Evolutionary conservation across 106 monocot species (phyloP).

Genomic region (Amphibolis antarctica): DNA sequence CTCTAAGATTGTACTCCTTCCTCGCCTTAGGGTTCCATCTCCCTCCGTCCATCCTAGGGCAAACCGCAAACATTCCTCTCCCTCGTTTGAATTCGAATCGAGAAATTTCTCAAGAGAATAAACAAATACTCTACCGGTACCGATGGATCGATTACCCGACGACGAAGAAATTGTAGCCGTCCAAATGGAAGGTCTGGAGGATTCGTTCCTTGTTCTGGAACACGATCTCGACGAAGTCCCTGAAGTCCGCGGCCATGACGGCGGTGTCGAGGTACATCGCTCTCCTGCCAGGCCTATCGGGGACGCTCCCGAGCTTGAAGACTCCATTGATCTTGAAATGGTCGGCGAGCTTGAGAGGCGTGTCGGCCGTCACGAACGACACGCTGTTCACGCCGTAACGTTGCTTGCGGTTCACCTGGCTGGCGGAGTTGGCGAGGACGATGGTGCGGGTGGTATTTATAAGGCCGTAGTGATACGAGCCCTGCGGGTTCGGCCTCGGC

Average conservation of each 20-base stretch:
- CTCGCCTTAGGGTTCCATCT: constrained; percentile 33
- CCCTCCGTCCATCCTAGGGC: constrained; percentile 60
- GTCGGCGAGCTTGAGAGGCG: constrained; percentile 11
- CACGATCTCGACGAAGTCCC: constrained; percentile 14
- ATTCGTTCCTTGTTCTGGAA: constrained; percentile 15
- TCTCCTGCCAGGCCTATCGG: constrained; percentile 1
- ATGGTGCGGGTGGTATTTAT: constrained; percentile 9
- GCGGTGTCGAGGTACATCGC: constrained; percentile 11
- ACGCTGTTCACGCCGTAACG: constrained; percentile 13
- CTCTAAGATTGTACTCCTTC: constrained; percentile 35
- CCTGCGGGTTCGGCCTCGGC: constrained; percentile 18
- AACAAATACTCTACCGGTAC: not conserved
- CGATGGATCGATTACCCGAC: constrained; percentile 10
- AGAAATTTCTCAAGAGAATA: not conserved
- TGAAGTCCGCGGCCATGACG: constrained; percentile 13
- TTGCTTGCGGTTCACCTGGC: constrained; percentile 12
- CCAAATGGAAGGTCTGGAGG: constrained; percentile 15
- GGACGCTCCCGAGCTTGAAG: constrained; percentile 14
- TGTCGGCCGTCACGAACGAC: constrained; percentile 10
- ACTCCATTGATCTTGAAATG: constrained; percentile 12
- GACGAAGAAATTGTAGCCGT: constrained; percentile 14
- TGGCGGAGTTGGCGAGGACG: constrained; percentile 12
- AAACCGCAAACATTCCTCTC: no score
- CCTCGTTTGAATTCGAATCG: no score
- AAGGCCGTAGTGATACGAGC: constrained; percentile 19